Conservation (phyloP, 768 basidiomycete species). For the Mycena sanguinolenta region DNA sequence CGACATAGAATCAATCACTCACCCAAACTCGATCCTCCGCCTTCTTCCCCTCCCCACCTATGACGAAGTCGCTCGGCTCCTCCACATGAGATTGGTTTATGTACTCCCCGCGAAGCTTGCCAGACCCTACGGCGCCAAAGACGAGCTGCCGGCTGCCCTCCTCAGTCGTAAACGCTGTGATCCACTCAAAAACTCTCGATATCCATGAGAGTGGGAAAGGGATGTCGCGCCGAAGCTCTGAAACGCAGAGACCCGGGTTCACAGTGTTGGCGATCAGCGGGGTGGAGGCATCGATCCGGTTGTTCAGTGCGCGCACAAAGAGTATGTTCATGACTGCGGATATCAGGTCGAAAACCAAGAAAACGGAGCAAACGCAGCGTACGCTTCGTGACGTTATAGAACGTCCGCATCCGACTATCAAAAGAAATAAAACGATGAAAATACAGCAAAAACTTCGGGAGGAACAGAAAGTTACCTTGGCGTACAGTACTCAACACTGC, state of each 20-base stretch:
- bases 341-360: too few relatives aligned
- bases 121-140: constrained; percentile 34
- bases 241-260: constrained; percentile 40
- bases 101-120: constrained; percentile 35
- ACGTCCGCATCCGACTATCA: not conserved
- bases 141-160: constrained; percentile 41
- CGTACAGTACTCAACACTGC: not conserved
- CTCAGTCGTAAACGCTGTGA: constrained; percentile 38
- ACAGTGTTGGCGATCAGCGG: constrained; percentile 35
- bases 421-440: not conserved
- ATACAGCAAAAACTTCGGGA: not conserved
- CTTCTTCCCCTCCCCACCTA: constrained; percentile 34
- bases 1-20: not conserved
- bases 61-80: constrained; percentile 41
- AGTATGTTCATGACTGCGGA: constrained; percentile 39
- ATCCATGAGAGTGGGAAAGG: not conserved
- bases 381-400: not conserved
- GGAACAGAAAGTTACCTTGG: too few relatives aligned
- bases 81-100: constrained; percentile 19
- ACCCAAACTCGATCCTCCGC: constrained; percentile 37
- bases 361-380: too few relatives aligned
- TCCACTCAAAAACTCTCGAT: not conserved
- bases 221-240: constrained; percentile 31
- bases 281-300: constrained; percentile 14
- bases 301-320: constrained; percentile 34